Base-by-base conservation (phyloP, 179 eudicot genomes). In the Amaranthus tricolor region DNA sequence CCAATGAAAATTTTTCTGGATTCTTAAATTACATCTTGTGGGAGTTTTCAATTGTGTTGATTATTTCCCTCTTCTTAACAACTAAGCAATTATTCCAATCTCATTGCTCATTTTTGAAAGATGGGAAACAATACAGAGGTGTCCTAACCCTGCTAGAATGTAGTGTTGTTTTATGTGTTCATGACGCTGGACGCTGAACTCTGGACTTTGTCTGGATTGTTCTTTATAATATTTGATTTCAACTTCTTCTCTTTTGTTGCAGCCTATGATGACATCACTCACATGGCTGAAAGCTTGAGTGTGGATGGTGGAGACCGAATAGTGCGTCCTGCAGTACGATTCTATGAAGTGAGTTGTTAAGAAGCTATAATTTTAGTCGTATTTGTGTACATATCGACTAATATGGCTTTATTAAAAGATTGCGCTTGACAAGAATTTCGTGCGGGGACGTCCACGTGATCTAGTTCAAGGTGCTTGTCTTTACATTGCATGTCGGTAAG, bases 391-490 rank as follows among this genome's bases (percentile, higher is more conserved):
- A 49, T 3, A 1, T 63, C 69, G 31, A 63, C 49, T 70, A 55
- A 56, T 57, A 48, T 70, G 65, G 60, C 57, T 54, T 75, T 49
- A 50, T 72, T 51, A 84, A 81, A 80, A 92, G 97, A 85, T 92
- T 74, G 97, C 96, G 57, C 71, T 92, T 44, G 92, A 88, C 76
- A 75, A 84, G 76, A 82, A 86, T 70, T 90, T 90, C 81, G 87
- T 91, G 2, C 87, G 87, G 64, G 97, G 97, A 14, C 97, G 97
- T 68, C 85, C 83, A 82, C 85, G 79, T 79, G 91, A 88, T 24
- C 92, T 77, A 54, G 97, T 92, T 73, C 85, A 82, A 66, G 96
- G 96, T 78, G 83, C 96, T 20, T 92, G 97, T 74, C 94, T 92
- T 66, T 92, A 92, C 78, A 88, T 92, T 72, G 81, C 88, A 47